Evolutionary conservation across 768 basidiomycete genomes (phyloP).

Genomic region (Leucocoprinus sp.): DNA sequence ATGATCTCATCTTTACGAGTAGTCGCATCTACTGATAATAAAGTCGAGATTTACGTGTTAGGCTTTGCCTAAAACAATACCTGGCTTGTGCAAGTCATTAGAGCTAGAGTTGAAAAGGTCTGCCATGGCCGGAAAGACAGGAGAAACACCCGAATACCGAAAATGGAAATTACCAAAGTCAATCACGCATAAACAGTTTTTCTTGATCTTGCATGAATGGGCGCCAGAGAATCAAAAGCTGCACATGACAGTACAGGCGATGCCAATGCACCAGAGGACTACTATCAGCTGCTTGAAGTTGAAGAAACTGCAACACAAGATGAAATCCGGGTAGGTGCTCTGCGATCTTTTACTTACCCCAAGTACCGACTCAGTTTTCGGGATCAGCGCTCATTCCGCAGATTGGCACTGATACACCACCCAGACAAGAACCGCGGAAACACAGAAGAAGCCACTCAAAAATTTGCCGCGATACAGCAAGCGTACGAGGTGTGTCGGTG

Average conservation of each 20-base stretch:
- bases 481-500: constrained; percentile 74
- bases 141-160: neutral
- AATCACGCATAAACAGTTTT: neutral
- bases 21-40: constrained; percentile 28
- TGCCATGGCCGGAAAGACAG: constrained; percentile 30
- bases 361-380: constrained; percentile 5
- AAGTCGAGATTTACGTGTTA: neutral
- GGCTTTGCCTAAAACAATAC: neutral
- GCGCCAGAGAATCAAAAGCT: constrained; percentile 56
- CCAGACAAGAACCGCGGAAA: constrained; percentile 84
- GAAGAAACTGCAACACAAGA: constrained; percentile 77
- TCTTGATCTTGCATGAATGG: constrained; percentile 36
- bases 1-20: constrained; percentile 49
- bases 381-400: constrained; percentile 72
- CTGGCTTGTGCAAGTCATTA: constrained; percentile 14
- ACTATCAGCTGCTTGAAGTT: constrained; percentile 76
- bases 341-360: neutral
- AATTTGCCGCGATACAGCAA: constrained; percentile 85
- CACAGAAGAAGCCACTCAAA: constrained; percentile 75
- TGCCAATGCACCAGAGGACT: constrained; percentile 40
- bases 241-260: constrained; percentile 18
- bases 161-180: neutral
- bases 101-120: constrained; percentile 41
- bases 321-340: constrained; percentile 69
- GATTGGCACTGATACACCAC: constrained; percentile 76